phyloP scores from a whole-genome alignment of 352 stramenopile genomes.

The Phytophthora hibernalis region DNA sequence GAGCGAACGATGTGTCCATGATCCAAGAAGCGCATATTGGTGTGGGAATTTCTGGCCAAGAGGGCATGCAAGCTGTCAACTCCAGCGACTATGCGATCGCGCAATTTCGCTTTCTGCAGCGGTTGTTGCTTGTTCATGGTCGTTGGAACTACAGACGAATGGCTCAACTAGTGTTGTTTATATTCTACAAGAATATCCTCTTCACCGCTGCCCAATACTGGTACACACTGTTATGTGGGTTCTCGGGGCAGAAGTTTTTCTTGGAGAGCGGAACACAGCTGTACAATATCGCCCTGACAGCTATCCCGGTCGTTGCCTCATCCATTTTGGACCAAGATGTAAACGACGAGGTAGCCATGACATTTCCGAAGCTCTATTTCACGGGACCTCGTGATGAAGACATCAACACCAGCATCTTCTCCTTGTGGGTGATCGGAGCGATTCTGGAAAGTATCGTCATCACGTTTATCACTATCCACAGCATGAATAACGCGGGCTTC shows the following conservation, averaged over 20 bases:
- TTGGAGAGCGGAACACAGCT: constrained; percentile 79
- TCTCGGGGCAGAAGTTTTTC: constrained; percentile 88
- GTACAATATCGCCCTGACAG: constrained; percentile 83
- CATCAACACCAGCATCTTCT: constrained; percentile 72
- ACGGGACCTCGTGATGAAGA: constrained; percentile 68
- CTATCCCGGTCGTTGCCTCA: constrained; percentile 69
- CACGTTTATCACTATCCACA: constrained; percentile 59
- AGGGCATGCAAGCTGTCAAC: constrained; percentile 94
- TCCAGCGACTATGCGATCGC: constrained; percentile 95
- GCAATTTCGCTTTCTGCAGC: constrained; percentile 92
- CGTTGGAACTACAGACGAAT: constrained; percentile 93
- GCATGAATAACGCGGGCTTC: constrained; percentile 48
- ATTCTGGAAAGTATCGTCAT: constrained; percentile 81
- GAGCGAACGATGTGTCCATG: constrained; percentile 96
- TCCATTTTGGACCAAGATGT: constrained; percentile 85
- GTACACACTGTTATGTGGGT: constrained; percentile 78
- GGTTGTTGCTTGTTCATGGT: constrained; percentile 92
- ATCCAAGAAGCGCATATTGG: constrained; percentile 94
- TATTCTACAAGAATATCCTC: constrained; percentile 95
- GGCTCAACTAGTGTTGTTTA: constrained; percentile 91
- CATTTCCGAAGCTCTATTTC: constrained; percentile 78
- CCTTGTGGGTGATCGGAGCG: constrained; percentile 70
- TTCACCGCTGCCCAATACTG: constrained; percentile 80
- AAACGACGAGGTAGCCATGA: constrained; percentile 63
- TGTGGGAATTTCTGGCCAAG: constrained; percentile 92